These are phyloP conservation scores for Sanghuangporus weigelae DNA, from an alignment of 1,284 basidiomycete genomes.

Conservation along the genomic window DNA sequence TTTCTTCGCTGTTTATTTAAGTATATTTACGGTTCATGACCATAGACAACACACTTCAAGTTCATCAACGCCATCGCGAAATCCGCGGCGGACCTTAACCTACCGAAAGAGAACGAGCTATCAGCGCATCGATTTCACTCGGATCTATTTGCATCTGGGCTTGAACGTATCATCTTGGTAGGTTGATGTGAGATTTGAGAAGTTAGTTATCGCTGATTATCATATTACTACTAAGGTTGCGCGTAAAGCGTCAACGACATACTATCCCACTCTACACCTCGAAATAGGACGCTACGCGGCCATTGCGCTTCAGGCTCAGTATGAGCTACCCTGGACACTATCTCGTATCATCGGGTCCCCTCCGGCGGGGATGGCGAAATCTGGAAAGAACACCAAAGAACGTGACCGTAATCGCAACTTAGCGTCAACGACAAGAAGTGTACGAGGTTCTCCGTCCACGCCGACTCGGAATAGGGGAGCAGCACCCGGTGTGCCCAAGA, in stretches of 20 bases:
- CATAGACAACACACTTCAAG: slow-evolving; percentile 78
- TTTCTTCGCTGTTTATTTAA: background rate
- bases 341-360: slow-evolving; percentile 67
- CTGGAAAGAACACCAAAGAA: slow-evolving; percentile 14
- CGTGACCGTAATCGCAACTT: slow-evolving; percentile 12
- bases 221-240: slow-evolving; percentile 57
- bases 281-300: slow-evolving; percentile 84
- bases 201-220: background rate
- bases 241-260: slow-evolving; percentile 87
- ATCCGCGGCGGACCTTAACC: slow-evolving; percentile 54
- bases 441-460: slow-evolving; percentile 3
- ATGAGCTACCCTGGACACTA: slow-evolving; percentile 72
- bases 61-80: slow-evolving; percentile 75
- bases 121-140: slow-evolving; percentile 78
- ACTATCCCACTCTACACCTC: slow-evolving; percentile 89
- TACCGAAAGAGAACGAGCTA: slow-evolving; percentile 60
- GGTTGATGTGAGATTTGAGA: slow-evolving; percentile 21
- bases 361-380: slow-evolving; percentile 50
- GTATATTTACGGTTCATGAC: background rate
- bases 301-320: slow-evolving; percentile 55
- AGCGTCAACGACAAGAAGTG: background rate
- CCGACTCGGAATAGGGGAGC: slow-evolving; percentile 13
- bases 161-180: slow-evolving; percentile 78
- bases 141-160: slow-evolving; percentile 82
- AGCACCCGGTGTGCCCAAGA: slow-evolving; percentile 20